Percentiles rank a stretch among this genome's conserved stretches.
Conservation (phyloP, 345 rosid genomes). For the Anastatica hierochuntica region DNA sequence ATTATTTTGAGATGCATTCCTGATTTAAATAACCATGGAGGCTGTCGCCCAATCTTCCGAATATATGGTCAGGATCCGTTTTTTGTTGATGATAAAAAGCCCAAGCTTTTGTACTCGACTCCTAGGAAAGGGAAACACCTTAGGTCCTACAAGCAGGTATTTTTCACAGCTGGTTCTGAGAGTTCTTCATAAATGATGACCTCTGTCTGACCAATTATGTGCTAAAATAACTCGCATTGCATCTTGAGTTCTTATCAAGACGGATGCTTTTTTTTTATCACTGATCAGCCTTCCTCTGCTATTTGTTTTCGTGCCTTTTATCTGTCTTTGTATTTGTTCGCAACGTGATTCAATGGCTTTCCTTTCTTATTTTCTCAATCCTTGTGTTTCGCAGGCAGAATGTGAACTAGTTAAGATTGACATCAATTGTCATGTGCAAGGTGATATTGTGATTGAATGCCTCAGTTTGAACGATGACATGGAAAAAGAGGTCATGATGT, state of each 20-base stretch:
- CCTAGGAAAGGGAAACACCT: constrained; percentile 51
- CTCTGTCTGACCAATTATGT: not conserved
- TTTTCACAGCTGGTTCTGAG: not conserved
- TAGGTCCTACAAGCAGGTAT: constrained; percentile 77
- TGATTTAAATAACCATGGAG: constrained; percentile 59
- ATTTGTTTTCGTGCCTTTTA: not conserved
- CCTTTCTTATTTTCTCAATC: not conserved
- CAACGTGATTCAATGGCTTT: not conserved
- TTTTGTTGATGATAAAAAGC: constrained; percentile 43
- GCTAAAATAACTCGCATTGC: not conserved
- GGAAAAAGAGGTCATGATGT: constrained; percentile 73
- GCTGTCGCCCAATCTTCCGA: constrained; percentile 77
- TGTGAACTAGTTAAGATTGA: constrained; percentile 80
- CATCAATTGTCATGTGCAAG: constrained; percentile 78
- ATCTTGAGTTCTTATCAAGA: not conserved
- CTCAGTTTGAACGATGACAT: constrained; percentile 63
- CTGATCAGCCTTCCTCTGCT: not conserved
- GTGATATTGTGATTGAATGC: constrained; percentile 89
- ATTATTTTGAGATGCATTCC: constrained; percentile 72
- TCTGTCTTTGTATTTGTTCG: not conserved
- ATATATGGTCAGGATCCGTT: constrained; percentile 84
- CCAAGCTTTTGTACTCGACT: constrained; percentile 54
- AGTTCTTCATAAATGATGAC: not conserved
- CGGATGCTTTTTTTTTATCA: not conserved
- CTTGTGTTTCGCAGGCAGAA: constrained; percentile 53